phyloP scores from a whole-genome alignment of 2,329 filamentous ascomycete genomes.

The Apiospora hydei region DNA sequence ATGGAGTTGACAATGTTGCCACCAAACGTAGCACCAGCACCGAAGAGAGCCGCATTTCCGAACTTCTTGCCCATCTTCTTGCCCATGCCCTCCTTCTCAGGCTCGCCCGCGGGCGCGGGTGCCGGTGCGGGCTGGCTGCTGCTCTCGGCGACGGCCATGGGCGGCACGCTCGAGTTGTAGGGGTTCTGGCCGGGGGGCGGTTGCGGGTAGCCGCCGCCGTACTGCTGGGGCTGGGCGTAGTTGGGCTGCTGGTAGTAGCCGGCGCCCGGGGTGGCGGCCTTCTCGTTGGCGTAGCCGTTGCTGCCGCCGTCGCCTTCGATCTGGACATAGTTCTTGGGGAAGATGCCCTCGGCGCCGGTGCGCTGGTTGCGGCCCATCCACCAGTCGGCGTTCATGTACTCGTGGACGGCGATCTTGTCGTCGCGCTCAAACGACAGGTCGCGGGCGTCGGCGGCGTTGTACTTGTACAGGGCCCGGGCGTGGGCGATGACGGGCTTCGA shows the following conservation, averaged over 20 bases:
- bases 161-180: constrained; percentile 75
- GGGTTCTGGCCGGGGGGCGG: constrained; percentile 59
- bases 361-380: constrained; percentile 89
- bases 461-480: constrained; percentile 84
- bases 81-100: constrained; percentile 62
- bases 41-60: constrained; percentile 85
- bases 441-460: constrained; percentile 78
- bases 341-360: constrained; percentile 88
- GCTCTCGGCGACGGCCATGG: constrained; percentile 73
- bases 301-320: constrained; percentile 55
- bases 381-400: constrained; percentile 98
- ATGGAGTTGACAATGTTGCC: constrained; percentile 90
- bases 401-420: constrained; percentile 80
- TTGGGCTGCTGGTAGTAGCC: constrained; percentile 37
- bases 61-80: constrained; percentile 98
- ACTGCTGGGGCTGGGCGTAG: constrained; percentile 33
- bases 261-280: constrained; percentile 28
- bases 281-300: constrained; percentile 43
- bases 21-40: constrained; percentile 90
- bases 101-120: constrained; percentile 31
- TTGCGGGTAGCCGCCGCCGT: constrained; percentile 48
- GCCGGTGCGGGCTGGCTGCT: constrained; percentile 37
- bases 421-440: constrained; percentile 83
- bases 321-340: constrained; percentile 90
- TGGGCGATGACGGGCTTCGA: constrained; percentile 70